Conservation (phyloP, 2,329 filamentous ascomycete species). For the Fusarium sp. region DNA sequence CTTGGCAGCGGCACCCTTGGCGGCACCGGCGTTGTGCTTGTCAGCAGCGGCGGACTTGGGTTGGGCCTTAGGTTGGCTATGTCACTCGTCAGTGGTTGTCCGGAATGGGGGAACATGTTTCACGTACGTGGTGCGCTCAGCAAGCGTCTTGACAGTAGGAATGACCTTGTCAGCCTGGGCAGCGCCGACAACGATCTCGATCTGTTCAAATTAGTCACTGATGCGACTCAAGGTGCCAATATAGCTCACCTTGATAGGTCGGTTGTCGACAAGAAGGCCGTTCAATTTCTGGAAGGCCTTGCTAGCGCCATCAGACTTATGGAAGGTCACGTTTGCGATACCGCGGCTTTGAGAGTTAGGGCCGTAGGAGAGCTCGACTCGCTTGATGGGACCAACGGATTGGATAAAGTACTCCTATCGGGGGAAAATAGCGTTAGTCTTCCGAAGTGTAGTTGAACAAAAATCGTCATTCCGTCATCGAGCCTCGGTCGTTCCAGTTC, state of each 20-base stretch:
- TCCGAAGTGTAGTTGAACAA: slow-evolving; percentile 45
- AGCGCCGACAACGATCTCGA: slow-evolving; percentile 89
- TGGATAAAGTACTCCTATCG: slow-evolving; percentile 95
- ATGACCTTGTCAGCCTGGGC: slow-evolving; percentile 73
- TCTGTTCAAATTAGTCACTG: slow-evolving; percentile 59
- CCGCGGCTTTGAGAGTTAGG: slow-evolving; percentile 91
- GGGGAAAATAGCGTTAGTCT: slow-evolving; percentile 72
- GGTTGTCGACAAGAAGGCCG: slow-evolving; percentile 87
- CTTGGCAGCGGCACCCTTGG: slow-evolving; percentile 53
- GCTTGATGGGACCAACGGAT: slow-evolving; percentile 89
- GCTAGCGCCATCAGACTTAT: slow-evolving; percentile 79
- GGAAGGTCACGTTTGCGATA: slow-evolving; percentile 88
- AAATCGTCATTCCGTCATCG: slow-evolving; percentile 44
- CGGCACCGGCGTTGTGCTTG: slow-evolving; percentile 67
- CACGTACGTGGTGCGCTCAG: slow-evolving; percentile 79
- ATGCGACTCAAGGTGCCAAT: background rate
- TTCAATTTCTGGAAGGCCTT: slow-evolving; percentile 87
- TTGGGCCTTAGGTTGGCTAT: slow-evolving; percentile 55
- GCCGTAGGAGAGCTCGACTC: slow-evolving; percentile 90
- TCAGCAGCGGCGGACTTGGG: slow-evolving; percentile 82
- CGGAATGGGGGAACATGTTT: background rate
- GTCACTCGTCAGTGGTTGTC: slow-evolving; percentile 13
- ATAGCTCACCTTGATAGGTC: slow-evolving; percentile 81
- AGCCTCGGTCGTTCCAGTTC: slow-evolving; percentile 45
- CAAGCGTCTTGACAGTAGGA: slow-evolving; percentile 73